phyloP scores from a whole-genome alignment of 169 alveolate genomes.

The Miamiensis avidus region DNA sequence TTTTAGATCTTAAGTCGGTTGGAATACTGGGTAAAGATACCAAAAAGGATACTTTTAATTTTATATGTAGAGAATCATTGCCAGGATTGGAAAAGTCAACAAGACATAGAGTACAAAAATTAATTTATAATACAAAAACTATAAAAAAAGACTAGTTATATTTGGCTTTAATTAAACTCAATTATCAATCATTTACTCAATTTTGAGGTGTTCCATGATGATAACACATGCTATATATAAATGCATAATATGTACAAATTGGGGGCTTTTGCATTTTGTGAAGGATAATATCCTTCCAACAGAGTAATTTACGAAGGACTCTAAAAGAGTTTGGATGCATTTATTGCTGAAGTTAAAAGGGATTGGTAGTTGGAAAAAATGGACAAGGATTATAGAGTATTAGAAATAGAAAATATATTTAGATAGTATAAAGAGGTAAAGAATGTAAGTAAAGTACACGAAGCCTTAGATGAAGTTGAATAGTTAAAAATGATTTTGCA shows the following conservation, averaged over 20 bases:
- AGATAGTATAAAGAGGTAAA: neutral
- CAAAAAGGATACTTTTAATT: constrained; percentile 22
- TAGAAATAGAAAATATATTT: neutral
- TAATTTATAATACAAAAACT: neutral
- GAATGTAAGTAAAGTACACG: neutral
- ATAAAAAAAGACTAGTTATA: neutral
- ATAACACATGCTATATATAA: constrained; percentile 27
- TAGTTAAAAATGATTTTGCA: neutral
- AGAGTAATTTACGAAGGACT: constrained; percentile 26
- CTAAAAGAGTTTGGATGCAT: constrained; percentile 6
- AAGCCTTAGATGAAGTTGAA: neutral
- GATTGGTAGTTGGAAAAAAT: neutral
- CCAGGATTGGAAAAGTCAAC: constrained; percentile 12
- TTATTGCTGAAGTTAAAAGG: neutral
- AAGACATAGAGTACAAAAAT: neutral
- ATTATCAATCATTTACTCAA: too few species aligned
- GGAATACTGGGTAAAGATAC: constrained; percentile 24
- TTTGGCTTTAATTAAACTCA: too few species aligned
- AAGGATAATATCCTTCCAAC: constrained; percentile 19
- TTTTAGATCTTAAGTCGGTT: constrained; percentile 12
- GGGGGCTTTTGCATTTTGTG: constrained; percentile 37
- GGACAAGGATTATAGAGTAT: neutral
- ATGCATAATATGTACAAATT: constrained; percentile 22
- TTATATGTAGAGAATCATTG: constrained; percentile 28
- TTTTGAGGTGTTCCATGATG: constrained; percentile 24